A percentile compares a stretch with the other conserved stretches of the same genome.
Conservation (phyloP, 2,329 filamentous ascomycete species). For the Fusarium hainanense region DNA sequence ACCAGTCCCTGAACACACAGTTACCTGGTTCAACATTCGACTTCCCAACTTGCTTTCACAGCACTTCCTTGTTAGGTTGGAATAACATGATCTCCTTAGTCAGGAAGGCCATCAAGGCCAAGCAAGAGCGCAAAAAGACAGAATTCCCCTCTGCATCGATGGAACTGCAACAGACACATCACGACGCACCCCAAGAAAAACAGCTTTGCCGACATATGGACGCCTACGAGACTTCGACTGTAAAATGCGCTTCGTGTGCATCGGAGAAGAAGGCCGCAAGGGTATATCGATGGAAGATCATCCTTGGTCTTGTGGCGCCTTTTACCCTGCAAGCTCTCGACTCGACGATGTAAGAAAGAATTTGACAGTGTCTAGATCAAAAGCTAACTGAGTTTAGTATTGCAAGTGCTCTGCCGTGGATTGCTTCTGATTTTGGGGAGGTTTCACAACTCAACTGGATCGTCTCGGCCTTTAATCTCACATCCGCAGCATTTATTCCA, state of each 20-base stretch:
- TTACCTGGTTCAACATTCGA: not conserved
- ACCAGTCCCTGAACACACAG: not conserved
- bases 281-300: constrained; percentile 67
- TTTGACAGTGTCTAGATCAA: not conserved
- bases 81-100: constrained; percentile 26
- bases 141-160: not conserved
- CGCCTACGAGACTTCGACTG: constrained; percentile 15
- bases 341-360: constrained; percentile 63
- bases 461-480: constrained; percentile 75
- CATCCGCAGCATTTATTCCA: constrained; percentile 74
- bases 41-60: not conserved
- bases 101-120: constrained; percentile 26
- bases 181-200: constrained; percentile 2
- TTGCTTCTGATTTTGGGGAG: constrained; percentile 72
- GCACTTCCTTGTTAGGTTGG: not conserved
- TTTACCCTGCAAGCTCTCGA: constrained; percentile 73
- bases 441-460: constrained; percentile 74
- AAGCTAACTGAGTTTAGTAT: constrained; percentile 43
- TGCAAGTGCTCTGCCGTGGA: constrained; percentile 58
- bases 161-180: constrained; percentile 9
- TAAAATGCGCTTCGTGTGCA: constrained; percentile 48
- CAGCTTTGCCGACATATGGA: constrained; percentile 40
- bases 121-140: constrained; percentile 9
- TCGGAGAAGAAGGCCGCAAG: constrained; percentile 49
- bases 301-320: constrained; percentile 68